These are phyloP conservation scores for Sporobolomyces pararoseus DNA, from an alignment of 768 basidiomycete species.

Conservation along the genomic window DNA sequence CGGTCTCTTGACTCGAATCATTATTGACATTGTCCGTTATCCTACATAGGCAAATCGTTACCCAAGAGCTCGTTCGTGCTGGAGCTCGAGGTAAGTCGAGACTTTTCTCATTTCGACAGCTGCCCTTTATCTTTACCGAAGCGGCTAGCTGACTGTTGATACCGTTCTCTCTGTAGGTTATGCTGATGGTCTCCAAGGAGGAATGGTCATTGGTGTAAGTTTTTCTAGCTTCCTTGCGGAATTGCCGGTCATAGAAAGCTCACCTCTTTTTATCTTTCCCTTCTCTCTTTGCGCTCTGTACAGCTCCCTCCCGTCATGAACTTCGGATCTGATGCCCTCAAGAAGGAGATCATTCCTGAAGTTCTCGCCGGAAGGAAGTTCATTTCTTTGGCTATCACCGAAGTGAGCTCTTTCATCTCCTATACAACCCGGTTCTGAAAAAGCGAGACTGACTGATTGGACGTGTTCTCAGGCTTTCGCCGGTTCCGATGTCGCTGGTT, in stretches of 20 bases:
- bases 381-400: conserved; percentile 43
- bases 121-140: no score
- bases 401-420: background rate
- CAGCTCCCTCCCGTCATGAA: conserved; percentile 52
- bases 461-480: conserved; percentile 25
- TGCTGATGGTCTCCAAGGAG: conserved; percentile 61
- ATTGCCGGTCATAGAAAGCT: no score
- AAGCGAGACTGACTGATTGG: background rate
- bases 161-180: conserved; percentile 56
- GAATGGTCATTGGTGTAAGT: conserved; percentile 45
- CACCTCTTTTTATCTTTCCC: background rate
- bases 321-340: conserved; percentile 40
- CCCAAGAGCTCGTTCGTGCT: conserved; percentile 35
- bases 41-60: conserved; percentile 25
- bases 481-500: conserved; percentile 42
- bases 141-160: background rate
- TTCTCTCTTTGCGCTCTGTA: conserved; percentile 41
- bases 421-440: background rate
- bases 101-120: background rate
- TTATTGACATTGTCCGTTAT: background rate
- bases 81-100: conserved; percentile 29
- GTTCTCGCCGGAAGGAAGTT: conserved; percentile 39
- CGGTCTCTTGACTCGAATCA: background rate
- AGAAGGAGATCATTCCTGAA: conserved; percentile 40
- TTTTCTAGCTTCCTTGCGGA: no score